phyloP scores from a whole-genome alignment of 345 rosid species.

The Balakata baccata region DNA sequence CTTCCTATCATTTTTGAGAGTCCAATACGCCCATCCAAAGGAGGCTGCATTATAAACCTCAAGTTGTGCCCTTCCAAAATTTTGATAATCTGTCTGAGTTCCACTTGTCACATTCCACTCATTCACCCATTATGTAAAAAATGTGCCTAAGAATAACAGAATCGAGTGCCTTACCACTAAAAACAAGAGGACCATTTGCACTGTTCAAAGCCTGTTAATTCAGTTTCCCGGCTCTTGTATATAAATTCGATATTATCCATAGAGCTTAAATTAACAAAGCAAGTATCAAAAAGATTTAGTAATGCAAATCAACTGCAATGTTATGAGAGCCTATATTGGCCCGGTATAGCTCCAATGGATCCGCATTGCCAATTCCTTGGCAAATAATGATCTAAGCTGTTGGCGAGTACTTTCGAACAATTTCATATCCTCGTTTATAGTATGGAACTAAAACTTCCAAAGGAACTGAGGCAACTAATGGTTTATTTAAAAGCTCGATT shows the following conservation, averaged over 20 bases:
- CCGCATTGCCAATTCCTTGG: slow-evolving; percentile 75
- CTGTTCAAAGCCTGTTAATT: slow-evolving; percentile 44
- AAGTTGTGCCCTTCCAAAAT: slow-evolving; percentile 57
- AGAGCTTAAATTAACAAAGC: slow-evolving; percentile 48
- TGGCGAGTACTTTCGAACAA: slow-evolving; percentile 51
- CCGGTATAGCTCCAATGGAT: slow-evolving; percentile 60
- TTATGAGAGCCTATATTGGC: slow-evolving; percentile 57
- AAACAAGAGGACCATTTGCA: slow-evolving; percentile 54
- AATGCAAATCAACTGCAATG: slow-evolving; percentile 66
- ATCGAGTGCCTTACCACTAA: slow-evolving; percentile 41
- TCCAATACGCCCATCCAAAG: slow-evolving; percentile 81
- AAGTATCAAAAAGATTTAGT: slow-evolving; percentile 65
- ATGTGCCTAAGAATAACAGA: background rate
- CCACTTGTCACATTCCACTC: slow-evolving; percentile 60
- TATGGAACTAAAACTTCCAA: slow-evolving; percentile 53
- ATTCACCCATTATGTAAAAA: slow-evolving; percentile 45
- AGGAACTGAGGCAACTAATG: slow-evolving; percentile 55
- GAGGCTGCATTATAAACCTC: slow-evolving; percentile 65
- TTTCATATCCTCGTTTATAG: slow-evolving; percentile 57
- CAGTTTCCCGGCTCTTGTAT: slow-evolving; percentile 50
- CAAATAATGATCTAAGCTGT: slow-evolving; percentile 59
- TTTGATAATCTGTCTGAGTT: slow-evolving; percentile 54
- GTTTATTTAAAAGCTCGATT: slow-evolving; percentile 69
- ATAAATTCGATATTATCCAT: slow-evolving; percentile 50
- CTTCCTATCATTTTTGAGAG: slow-evolving; percentile 55